phyloP scores from a whole-genome alignment of 2,329 filamentous ascomycete species.

The Acrocalymma vagum region DNA sequence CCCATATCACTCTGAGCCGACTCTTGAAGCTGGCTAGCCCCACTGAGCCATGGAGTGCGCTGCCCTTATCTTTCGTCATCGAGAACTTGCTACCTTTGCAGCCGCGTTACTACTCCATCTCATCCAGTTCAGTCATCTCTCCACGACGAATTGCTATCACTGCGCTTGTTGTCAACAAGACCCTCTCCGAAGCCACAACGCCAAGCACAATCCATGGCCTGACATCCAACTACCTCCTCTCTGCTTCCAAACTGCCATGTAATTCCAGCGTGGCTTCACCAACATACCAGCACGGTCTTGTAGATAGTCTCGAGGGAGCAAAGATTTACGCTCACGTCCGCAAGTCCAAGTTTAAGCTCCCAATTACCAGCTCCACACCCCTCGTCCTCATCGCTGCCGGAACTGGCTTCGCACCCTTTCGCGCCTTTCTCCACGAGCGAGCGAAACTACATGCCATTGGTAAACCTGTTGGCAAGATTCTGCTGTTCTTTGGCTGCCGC shows the following conservation, averaged over 20 bases:
- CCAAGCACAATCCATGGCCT: slow-evolving; percentile 41
- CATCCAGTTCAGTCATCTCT: slow-evolving; percentile 48
- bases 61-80: slow-evolving; percentile 44
- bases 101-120: slow-evolving; percentile 45
- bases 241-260: slow-evolving; percentile 26
- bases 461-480: slow-evolving; percentile 35
- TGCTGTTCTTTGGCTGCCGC: slow-evolving; percentile 45
- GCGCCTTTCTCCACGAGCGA: slow-evolving; percentile 44
- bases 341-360: slow-evolving; percentile 57
- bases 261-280: slow-evolving; percentile 22
- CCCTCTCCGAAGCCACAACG: slow-evolving; percentile 19
- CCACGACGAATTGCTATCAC: slow-evolving; percentile 48
- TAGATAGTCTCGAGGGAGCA: slow-evolving; percentile 23
- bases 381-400: slow-evolving; percentile 55
- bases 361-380: slow-evolving; percentile 51
- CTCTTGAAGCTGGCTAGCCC: slow-evolving; percentile 42
- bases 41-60: slow-evolving; percentile 35
- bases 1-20: slow-evolving; percentile 49
- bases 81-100: slow-evolving; percentile 36
- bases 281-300: slow-evolving; percentile 17
- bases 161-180: slow-evolving; percentile 47
- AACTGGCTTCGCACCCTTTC: slow-evolving; percentile 46
- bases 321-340: slow-evolving; percentile 51
- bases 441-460: slow-evolving; percentile 41
- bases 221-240: slow-evolving; percentile 51